A percentile compares a stretch with the other conserved stretches of the same genome.
Evolutionary conservation across 2,329 filamentous ascomycete genomes (phyloP).

Genomic region (Laburnicola sp.): DNA sequence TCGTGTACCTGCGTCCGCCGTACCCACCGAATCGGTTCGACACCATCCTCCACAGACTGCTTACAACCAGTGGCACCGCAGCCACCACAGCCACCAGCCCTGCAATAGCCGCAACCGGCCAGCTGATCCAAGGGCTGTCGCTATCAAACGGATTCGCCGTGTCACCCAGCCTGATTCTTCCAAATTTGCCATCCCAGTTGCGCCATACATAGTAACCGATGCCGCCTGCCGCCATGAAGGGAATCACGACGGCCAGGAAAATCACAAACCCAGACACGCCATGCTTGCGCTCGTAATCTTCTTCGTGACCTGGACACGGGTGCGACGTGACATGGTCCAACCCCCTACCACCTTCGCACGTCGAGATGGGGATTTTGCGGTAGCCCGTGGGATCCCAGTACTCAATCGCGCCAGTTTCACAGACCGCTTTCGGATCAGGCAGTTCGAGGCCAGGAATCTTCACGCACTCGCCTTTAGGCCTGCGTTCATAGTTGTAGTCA

Average conservation of each 20-base stretch:
- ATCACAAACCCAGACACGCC: conserved; percentile 72
- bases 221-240: conserved; percentile 69
- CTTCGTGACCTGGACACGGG: conserved; percentile 76
- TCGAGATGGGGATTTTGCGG: conserved; percentile 85
- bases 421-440: conserved; percentile 61
- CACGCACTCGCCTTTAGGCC: conserved; percentile 73
- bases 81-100: conserved; percentile 59
- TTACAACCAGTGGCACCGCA: conserved; percentile 67
- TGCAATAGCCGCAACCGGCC: conserved; percentile 61
- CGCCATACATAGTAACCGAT: conserved; percentile 83
- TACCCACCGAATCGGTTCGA: conserved; percentile 55
- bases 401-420: conserved; percentile 70
- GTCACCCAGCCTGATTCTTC: conserved; percentile 85
- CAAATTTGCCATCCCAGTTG: conserved; percentile 88
- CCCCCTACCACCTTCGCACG: conserved; percentile 75
- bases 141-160: conserved; percentile 53
- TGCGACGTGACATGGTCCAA: conserved; percentile 69
- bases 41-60: conserved; percentile 71
- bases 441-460: conserved; percentile 75
- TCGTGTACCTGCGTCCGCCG: conserved; percentile 75
- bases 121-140: conserved; percentile 76
- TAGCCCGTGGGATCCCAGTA: conserved; percentile 88
- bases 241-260: conserved; percentile 82
- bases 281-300: conserved; percentile 75
- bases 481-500: conserved; percentile 90